phyloP scores from a whole-genome alignment of 2,329 filamentous ascomycete genomes.

The Alternaria ethzedia region DNA sequence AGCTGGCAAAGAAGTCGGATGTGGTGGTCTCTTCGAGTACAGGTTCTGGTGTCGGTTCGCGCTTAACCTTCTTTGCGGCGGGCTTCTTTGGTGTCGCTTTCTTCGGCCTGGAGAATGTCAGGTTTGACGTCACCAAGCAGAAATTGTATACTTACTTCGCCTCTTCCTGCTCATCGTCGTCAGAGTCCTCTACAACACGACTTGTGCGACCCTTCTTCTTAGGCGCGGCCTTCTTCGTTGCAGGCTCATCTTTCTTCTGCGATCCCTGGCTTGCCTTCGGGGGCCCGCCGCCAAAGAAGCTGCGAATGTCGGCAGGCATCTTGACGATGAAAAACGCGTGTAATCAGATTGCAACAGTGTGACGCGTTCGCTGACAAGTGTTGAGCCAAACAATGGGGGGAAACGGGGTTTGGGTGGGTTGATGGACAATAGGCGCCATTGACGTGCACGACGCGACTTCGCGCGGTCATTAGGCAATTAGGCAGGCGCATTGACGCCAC shows the following conservation, averaged over 20 bases:
- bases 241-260: slow-evolving; percentile 41
- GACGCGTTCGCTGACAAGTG: not conserved
- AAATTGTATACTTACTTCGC: slow-evolving; percentile 28
- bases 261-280: slow-evolving; percentile 61
- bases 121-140: slow-evolving; percentile 10
- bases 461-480: slow-evolving; percentile 19
- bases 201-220: slow-evolving; percentile 53
- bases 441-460: slow-evolving; percentile 27
- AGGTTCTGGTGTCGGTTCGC: slow-evolving; percentile 56
- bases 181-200: slow-evolving; percentile 70
- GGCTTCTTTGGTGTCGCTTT: slow-evolving; percentile 63
- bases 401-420: slow-evolving; percentile 2
- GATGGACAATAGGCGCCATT: slow-evolving; percentile 9
- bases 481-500: slow-evolving; percentile 16
- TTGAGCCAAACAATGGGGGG: not conserved
- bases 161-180: slow-evolving; percentile 64
- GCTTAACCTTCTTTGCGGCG: slow-evolving; percentile 62
- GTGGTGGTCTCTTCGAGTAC: slow-evolving; percentile 65
- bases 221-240: slow-evolving; percentile 44
- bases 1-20: slow-evolving; percentile 67
- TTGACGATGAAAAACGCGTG: not conserved
- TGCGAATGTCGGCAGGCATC: slow-evolving; percentile 90
- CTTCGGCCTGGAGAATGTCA: slow-evolving; percentile 44
- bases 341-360: not conserved
- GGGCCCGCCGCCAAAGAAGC: slow-evolving; percentile 80